Conservation (phyloP, 768 basidiomycete genomes). For the Coprinopsis strossmayeri region DNA sequence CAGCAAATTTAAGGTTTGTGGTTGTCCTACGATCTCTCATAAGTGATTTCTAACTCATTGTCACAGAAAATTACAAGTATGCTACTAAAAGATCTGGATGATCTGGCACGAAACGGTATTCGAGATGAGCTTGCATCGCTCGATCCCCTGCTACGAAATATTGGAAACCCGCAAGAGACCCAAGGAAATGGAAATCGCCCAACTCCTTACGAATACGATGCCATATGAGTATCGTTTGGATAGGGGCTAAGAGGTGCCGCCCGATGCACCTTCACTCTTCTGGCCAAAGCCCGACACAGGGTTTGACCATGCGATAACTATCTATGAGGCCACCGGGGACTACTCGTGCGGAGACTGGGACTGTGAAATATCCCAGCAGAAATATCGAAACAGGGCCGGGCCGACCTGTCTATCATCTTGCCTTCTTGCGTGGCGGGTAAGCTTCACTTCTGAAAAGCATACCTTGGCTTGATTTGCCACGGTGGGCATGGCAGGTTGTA, state of each 20-base stretch:
- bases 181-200: slow-evolving; percentile 18
- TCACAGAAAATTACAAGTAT: slow-evolving; percentile 75
- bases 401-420: not conserved
- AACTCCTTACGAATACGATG: slow-evolving; percentile 26
- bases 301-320: too few relatives aligned
- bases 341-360: too few relatives aligned
- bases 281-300: too few relatives aligned
- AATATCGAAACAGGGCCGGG: not conserved
- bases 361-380: not conserved
- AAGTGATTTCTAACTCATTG: not conserved
- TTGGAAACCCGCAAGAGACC: slow-evolving; percentile 29
- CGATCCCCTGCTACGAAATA: slow-evolving; percentile 68
- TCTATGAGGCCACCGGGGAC: too few relatives aligned
- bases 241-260: too few relatives aligned
- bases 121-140: slow-evolving; percentile 78
- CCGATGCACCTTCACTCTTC: too few relatives aligned
- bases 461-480: not conserved
- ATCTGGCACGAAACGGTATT: slow-evolving; percentile 73
- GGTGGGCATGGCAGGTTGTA: too few relatives aligned
- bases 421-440: not conserved
- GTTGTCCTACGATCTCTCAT: not conserved
- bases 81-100: slow-evolving; percentile 80
- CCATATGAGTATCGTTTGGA: too few relatives aligned
- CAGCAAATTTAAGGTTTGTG: slow-evolving; percentile 71
- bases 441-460: not conserved